A percentile compares a stretch with the other conserved stretches of the same genome.
Conservation (phyloP, 1,284 basidiomycete species). For the Pisolithus thermaeus region DNA sequence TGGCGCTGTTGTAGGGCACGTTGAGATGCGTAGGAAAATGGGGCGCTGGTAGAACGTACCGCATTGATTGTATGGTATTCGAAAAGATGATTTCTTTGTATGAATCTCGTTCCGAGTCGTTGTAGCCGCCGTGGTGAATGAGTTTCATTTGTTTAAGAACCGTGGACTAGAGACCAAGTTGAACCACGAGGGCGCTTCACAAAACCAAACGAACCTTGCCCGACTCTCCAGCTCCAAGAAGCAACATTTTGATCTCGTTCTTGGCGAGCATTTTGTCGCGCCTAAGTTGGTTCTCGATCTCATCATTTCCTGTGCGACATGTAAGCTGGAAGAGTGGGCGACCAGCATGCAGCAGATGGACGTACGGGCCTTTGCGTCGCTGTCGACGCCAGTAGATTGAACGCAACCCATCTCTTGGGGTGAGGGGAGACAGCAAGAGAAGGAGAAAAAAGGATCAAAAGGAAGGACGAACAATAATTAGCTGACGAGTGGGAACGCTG, state of each 20-base stretch:
- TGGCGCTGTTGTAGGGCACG: constrained; percentile 47
- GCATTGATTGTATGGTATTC: constrained; percentile 95
- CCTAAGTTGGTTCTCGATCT: constrained; percentile 95
- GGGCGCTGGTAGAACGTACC: constrained; percentile 38
- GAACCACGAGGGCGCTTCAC: neutral
- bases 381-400: constrained; percentile 64
- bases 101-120: constrained; percentile 84
- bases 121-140: constrained; percentile 90
- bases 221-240: constrained; percentile 91
- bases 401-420: constrained; percentile 62
- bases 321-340: neutral
- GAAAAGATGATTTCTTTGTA: constrained; percentile 98
- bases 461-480: constrained; percentile 20
- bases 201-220: constrained; percentile 57
- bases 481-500: constrained; percentile 15
- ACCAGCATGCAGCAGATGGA: constrained; percentile 19
- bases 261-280: constrained; percentile 86
- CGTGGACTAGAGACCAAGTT: constrained; percentile 56
- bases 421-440: constrained; percentile 11
- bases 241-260: constrained; percentile 93
- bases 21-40: neutral
- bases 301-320: constrained; percentile 69
- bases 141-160: constrained; percentile 97
- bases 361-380: constrained; percentile 79
- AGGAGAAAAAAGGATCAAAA: constrained; percentile 16